Conservation (phyloP, 345 rosid genomes). For the Excoecaria agallocha region DNA sequence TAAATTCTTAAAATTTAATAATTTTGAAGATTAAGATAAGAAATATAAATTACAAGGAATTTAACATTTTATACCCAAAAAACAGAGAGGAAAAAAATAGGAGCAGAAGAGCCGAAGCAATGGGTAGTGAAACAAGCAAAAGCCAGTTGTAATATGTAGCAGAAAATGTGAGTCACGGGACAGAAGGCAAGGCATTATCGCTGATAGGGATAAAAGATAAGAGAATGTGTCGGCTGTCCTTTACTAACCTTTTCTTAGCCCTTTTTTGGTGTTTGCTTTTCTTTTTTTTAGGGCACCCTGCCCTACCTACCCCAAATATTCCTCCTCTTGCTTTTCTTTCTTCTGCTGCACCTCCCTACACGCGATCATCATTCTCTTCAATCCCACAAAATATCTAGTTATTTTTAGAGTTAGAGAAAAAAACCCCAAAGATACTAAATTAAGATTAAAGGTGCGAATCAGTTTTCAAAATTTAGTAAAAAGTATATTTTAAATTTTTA, state of each 20-base stretch:
- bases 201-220: neutral
- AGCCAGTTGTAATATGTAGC: neutral
- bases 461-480: too few species aligned
- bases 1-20: too few species aligned
- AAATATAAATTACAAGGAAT: too few species aligned
- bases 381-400: neutral
- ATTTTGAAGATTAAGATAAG: too few species aligned
- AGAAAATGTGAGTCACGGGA: neutral
- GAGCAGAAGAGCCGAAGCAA: neutral
- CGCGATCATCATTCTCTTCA: neutral
- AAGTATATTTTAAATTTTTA: too few species aligned
- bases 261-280: neutral
- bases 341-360: neutral
- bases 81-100: too few species aligned
- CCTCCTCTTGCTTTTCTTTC: neutral
- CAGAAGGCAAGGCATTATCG: neutral
- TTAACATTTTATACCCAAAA: too few species aligned
- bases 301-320: too few species aligned
- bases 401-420: too few species aligned
- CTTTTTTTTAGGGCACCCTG: neutral
- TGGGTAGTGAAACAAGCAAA: neutral
- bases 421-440: too few species aligned
- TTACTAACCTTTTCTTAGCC: neutral
- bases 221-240: constrained; percentile 8
- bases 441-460: too few species aligned